Base-by-base conservation (phyloP, 495 filamentous ascomycete genomes). In the Amphirosellinia nigrospora region DNA sequence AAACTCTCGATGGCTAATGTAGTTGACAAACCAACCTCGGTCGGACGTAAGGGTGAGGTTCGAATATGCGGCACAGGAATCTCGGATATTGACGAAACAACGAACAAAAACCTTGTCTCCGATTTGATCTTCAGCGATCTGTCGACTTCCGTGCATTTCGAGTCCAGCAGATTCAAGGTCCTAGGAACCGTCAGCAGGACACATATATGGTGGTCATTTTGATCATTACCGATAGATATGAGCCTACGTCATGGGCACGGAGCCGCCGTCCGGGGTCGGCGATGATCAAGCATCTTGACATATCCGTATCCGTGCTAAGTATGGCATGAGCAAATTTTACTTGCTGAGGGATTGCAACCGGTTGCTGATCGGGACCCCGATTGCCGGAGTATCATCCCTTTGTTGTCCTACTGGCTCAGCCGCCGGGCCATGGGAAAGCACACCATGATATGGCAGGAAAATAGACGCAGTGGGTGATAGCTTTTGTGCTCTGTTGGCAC, bases 71-170 rank as follows among this genome's bases (percentile, higher is more conserved):
- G 81, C 81, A 50, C 78, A 83, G 36, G 88, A 84, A 72, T 90
- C 87, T 64, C 83, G 82, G 53, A 91, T 85, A 70, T 92, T 86
- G 16, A 81, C 76, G 70, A 90, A 86, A 4, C 80, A 83, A 63
- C 80, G 84, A 63, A 91, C 74, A 71, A 85, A 89, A n/a, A 89
- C 80, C 46, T 73, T 75, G 50, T 75, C 75, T 13, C 69, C 71
- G 28, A 36, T 58, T 16, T 70, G 21, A 36, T 66, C 62, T 1
- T 76, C 48, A 19, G 79, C 70, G 8, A 79, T 56, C 21, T 77
- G 71, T 64, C 74, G 74, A 38, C 70, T 77, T 39, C 82, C 79
- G 23, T 77, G 70, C 64, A 72, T 69, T 3, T 71, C 64, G 21
- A 71, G 67, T 2, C 77, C 81, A 15, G 73, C 39, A n/a, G 70